Evolutionary conservation across 805 yeast genomes (phyloP).

Genomic region (Candida alai): DNA sequence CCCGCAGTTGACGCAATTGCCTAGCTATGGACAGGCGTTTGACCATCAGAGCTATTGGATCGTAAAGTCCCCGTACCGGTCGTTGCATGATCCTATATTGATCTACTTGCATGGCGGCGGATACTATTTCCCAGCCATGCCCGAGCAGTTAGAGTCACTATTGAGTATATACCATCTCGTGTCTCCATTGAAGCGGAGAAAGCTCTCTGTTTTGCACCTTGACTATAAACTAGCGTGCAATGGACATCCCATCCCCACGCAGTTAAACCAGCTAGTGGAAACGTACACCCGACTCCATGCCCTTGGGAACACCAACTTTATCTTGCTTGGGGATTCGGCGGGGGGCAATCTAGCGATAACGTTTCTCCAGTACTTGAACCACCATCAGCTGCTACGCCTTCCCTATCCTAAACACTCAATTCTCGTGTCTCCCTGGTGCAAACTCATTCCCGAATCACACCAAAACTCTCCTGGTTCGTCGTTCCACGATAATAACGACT

Average conservation of each 20-base stretch:
- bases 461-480: slow-evolving; percentile 28
- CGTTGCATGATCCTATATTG: slow-evolving; percentile 27
- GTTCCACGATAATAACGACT: slow-evolving; percentile 23
- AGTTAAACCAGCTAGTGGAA: slow-evolving; percentile 25
- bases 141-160: slow-evolving; percentile 27
- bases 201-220: slow-evolving; percentile 24
- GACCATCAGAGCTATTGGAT: slow-evolving; percentile 33
- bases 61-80: slow-evolving; percentile 23
- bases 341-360: slow-evolving; percentile 36
- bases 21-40: slow-evolving; percentile 30
- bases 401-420: slow-evolving; percentile 25
- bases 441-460: slow-evolving; percentile 18
- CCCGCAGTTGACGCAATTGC: slow-evolving; percentile 13
- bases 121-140: slow-evolving; percentile 27
- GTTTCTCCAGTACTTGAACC: slow-evolving; percentile 26
- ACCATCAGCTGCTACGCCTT: slow-evolving; percentile 7
- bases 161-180: slow-evolving; percentile 26
- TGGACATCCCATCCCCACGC: slow-evolving; percentile 31
- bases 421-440: slow-evolving; percentile 38
- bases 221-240: slow-evolving; percentile 30
- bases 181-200: slow-evolving; percentile 14
- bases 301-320: slow-evolving; percentile 25
- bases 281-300: slow-evolving; percentile 21
- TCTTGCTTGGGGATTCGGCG: slow-evolving; percentile 41
- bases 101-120: slow-evolving; percentile 41